These are phyloP conservation scores for Acanthamoeba lenticulata DNA, from an alignment of 208 protist genomes.

Conservation along the genomic window DNA sequence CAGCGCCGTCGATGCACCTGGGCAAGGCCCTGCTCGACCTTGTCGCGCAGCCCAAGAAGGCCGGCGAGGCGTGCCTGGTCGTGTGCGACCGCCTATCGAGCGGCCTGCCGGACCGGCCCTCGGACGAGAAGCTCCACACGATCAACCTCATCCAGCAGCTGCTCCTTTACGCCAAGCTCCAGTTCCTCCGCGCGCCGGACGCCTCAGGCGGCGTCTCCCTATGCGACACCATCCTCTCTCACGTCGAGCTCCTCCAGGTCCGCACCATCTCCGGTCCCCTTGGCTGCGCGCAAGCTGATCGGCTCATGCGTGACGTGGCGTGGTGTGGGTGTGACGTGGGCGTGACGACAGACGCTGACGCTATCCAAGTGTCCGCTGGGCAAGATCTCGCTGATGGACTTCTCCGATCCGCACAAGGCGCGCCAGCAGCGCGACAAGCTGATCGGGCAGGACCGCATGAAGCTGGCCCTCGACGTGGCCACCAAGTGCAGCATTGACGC, in stretches of 20 bases:
- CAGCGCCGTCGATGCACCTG: slow-evolving; percentile 16
- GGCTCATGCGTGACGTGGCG: not conserved
- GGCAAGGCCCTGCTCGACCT: slow-evolving; percentile 43
- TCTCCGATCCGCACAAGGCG: slow-evolving; percentile 52
- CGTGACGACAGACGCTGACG: not conserved
- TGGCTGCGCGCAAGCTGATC: not conserved
- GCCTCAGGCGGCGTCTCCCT: slow-evolving; percentile 64
- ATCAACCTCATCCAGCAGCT: slow-evolving; percentile 79
- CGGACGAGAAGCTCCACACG: slow-evolving; percentile 69
- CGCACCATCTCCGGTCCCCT: not conserved
- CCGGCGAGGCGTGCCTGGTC: slow-evolving; percentile 44
- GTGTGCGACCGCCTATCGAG: slow-evolving; percentile 51
- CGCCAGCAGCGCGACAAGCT: slow-evolving; percentile 77
- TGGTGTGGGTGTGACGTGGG: not conserved
- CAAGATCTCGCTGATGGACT: slow-evolving; percentile 45
- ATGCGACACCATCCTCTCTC: slow-evolving; percentile 73
- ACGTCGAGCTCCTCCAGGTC: slow-evolving; percentile 76
- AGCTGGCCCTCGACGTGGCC: slow-evolving; percentile 80
- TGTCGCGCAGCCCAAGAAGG: not conserved
- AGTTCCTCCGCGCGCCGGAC: not conserved
- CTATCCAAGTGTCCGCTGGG: slow-evolving; percentile 36
- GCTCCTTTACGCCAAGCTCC: slow-evolving; percentile 75
- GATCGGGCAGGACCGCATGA: slow-evolving; percentile 76
- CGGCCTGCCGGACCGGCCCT: not conserved
- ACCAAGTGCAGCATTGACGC: slow-evolving; percentile 80